Base-by-base conservation (phyloP, 148 eudicot genomes). In the Vaccinium corymbosum region DNA sequence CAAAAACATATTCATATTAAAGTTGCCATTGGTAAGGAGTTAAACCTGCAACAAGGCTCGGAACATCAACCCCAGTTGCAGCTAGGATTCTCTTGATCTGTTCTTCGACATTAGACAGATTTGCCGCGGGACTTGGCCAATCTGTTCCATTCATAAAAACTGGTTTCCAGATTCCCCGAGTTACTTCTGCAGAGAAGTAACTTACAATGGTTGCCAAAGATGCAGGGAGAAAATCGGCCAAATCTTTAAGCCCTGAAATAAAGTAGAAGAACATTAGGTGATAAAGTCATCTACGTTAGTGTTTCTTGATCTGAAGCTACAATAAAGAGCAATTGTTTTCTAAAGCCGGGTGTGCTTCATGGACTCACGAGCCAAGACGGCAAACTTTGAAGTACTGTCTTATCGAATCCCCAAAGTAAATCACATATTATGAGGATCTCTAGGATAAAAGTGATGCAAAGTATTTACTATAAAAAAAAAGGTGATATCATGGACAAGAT, bases 91-190 rank as follows among this genome's bases (percentile, higher is more conserved):
- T 94, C 89, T 93, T 97, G 66, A 97, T 97, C 84, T 93, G 95
- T 79, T 91, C 95, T 89, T 93, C 99, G 3, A 97, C 99, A 84
- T 90, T 89, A 50, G 94, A 93, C 25, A 97, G 88, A 88, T 94
- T 94, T 75, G 98, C 96, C 70, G 94, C 98, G 35, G 99, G 99
- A 83, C 99, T 97, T 38, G 99, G 99, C 99, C 99, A 97, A 87
- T 94, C 99, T 46, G 98, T 92, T 86, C 99, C 99, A 76, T 97
- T 97, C 99, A 97, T 97, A 72, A 87, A 87, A 82, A 90, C 99
- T 20, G 97, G 94, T 87, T 97, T 97, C 99, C 99, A 97, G 77
- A 97, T 86, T 62, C 99, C 98, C 66, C 99, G 94, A 86, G 95
- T 93, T 66, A 95, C 99, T 90, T 97, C 99, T 66, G 99, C 97